Evolutionary conservation across 1,139 yeast species (phyloP).

Genomic region (Diutina sp.): DNA sequence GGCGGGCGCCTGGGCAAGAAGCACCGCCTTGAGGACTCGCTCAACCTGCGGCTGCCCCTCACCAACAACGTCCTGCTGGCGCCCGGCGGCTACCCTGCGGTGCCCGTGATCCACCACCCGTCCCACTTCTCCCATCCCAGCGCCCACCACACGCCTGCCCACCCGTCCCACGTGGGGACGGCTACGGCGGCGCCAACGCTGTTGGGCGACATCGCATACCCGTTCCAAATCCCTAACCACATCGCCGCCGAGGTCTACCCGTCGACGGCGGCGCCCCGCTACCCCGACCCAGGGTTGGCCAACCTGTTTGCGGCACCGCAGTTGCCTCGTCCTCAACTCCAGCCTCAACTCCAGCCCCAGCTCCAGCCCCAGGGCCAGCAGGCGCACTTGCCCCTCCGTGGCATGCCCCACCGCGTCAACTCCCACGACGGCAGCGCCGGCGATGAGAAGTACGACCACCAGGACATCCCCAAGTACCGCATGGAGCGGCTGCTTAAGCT

Average conservation of each 20-base stretch:
- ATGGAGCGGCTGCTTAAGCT: slow-evolving; percentile 24
- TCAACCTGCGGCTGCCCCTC: neutral
- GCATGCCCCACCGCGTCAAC: neutral
- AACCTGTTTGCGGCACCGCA: neutral
- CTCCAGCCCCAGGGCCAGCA: neutral
- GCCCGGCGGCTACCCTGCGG: neutral
- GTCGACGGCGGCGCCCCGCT: neutral
- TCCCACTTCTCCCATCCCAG: neutral
- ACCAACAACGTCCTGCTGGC: neutral
- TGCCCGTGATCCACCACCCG: neutral
- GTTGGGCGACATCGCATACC: neutral
- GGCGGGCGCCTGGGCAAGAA: neutral
- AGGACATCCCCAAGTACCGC: slow-evolving; percentile 15
- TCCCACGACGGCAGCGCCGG: neutral
- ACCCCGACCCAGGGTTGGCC: neutral
- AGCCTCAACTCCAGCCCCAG: neutral
- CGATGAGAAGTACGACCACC: neutral
- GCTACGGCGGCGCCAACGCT: neutral
- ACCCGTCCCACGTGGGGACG: neutral
- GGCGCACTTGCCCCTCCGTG: neutral
- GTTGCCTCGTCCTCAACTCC: neutral
- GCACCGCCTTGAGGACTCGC: neutral
- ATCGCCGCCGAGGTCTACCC: neutral
- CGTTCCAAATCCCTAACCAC: neutral
- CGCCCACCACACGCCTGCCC: neutral